Percentiles rank a stretch among this genome's conserved stretches.
Conservation (phyloP, 2,329 filamentous ascomycete genomes). For the Beauveria scarabaeidicola region DNA sequence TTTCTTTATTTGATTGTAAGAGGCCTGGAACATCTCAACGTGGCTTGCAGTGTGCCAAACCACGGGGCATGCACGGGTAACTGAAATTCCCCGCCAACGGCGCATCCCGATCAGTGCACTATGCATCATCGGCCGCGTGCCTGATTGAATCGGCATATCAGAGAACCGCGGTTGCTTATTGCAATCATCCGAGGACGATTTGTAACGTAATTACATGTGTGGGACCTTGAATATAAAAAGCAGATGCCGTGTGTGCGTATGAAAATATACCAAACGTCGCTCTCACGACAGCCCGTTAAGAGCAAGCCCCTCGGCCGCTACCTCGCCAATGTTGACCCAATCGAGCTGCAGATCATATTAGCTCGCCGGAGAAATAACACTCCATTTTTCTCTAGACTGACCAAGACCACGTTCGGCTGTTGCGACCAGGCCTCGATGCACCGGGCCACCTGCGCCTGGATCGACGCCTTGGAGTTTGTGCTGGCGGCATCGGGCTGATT, state of each 20-base stretch:
- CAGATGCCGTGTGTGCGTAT: neutral
- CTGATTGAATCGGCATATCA: neutral
- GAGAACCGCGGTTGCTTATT: no score
- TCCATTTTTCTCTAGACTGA: constrained; percentile 17
- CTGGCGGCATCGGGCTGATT: constrained; percentile 20
- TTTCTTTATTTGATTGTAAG: neutral
- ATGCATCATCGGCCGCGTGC: neutral
- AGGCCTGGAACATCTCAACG: neutral
- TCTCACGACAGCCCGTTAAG: constrained; percentile 28
- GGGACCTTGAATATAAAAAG: no score
- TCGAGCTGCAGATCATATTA: constrained; percentile 28
- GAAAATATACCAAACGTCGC: no score
- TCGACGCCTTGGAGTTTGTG: constrained; percentile 28
- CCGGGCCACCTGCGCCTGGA: constrained; percentile 21
- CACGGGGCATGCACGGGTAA: no score
- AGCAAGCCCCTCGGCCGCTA: constrained; percentile 27
- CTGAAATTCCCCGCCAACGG: neutral
- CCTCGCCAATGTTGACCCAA: constrained; percentile 33
- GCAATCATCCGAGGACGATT: no score
- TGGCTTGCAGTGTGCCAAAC: neutral
- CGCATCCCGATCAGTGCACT: neutral
- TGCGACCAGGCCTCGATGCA: constrained; percentile 19
- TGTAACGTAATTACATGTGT: neutral
- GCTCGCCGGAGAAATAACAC: neutral
- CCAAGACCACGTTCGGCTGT: constrained; percentile 27